Percentiles rank a stretch among this genome's conserved stretches.
phyloP scores from a whole-genome alignment of 768 basidiomycete species.

The Austroboletus eburneus region DNA sequence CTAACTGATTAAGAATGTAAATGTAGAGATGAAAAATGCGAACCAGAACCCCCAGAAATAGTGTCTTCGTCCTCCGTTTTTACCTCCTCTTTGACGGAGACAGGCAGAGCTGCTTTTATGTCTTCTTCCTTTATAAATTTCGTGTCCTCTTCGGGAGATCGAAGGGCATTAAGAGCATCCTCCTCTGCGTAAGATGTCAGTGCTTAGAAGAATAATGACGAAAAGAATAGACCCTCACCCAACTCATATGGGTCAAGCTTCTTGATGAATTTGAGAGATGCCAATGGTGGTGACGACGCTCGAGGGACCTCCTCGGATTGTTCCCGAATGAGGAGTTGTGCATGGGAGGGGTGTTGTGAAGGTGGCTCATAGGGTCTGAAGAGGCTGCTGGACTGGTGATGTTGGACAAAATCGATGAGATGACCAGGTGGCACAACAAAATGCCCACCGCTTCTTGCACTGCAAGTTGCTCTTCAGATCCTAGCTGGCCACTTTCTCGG shows the following conservation, averaged over 20 bases:
- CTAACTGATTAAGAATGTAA: background rate
- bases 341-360: conserved; percentile 16
- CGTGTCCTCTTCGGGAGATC: conserved; percentile 3
- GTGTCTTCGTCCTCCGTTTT: conserved; percentile 6
- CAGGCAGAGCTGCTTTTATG: background rate
- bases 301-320: background rate
- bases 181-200: conserved; percentile 20
- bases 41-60: background rate
- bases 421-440: background rate
- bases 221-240: conserved; percentile 5
- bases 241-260: conserved; percentile 30
- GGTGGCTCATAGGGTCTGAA: conserved; percentile 29
- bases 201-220: background rate
- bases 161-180: conserved; percentile 17
- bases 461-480: background rate
- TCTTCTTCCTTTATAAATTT: conserved; percentile 1
- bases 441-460: conserved; percentile 5
- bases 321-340: conserved; percentile 2
- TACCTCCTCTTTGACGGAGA: conserved; percentile 9
- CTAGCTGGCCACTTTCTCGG: background rate
- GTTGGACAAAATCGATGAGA: background rate
- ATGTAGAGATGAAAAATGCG: background rate
- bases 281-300: background rate
- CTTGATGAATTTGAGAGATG: conserved; percentile 16
- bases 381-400: conserved; percentile 7